Conservation (phyloP, 768 basidiomycete genomes). For the Amanita brunnescens region DNA sequence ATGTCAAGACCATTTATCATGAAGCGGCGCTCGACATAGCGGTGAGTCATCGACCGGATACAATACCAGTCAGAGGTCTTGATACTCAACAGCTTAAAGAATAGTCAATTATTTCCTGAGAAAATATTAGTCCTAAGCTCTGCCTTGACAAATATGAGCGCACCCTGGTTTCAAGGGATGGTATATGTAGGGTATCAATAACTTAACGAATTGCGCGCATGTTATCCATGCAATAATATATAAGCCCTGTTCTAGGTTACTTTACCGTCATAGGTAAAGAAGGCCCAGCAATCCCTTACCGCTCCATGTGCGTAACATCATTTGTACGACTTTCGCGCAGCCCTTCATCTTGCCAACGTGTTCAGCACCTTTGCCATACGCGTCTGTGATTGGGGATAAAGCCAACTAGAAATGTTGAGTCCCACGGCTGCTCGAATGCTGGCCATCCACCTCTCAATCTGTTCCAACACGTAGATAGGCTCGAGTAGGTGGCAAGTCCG, state of each 20-base stretch:
- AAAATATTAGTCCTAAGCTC: too few species aligned
- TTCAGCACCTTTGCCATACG: conserved; percentile 75
- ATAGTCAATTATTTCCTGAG: conserved; percentile 44
- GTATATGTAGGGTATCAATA: conserved; percentile 80
- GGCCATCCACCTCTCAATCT: conserved; percentile 74
- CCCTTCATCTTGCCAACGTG: conserved; percentile 75
- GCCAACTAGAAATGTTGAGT: conserved; percentile 47
- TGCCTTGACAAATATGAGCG: too few species aligned
- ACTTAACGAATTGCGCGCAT: conserved; percentile 79
- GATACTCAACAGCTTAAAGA: conserved; percentile 89
- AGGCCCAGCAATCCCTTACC: conserved; percentile 41
- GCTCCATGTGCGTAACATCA: conserved; percentile 88
- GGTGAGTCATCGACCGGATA: conserved; percentile 80
- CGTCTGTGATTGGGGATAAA: conserved; percentile 84
- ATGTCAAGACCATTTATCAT: background rate
- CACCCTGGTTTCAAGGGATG: conserved; percentile 80
- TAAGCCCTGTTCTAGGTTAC: conserved; percentile 44
- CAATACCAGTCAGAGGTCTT: conserved; percentile 87
- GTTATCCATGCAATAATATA: conserved; percentile 91
- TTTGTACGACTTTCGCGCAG: conserved; percentile 67
- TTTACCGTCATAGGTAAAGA: background rate
- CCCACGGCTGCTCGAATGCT: background rate
- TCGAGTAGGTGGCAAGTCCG: conserved; percentile 80
- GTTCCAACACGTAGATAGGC: conserved; percentile 69
- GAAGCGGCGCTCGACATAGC: conserved; percentile 38